Base-by-base conservation (phyloP, 2,329 filamentous ascomycete genomes). In the Alternaria sp. region DNA sequence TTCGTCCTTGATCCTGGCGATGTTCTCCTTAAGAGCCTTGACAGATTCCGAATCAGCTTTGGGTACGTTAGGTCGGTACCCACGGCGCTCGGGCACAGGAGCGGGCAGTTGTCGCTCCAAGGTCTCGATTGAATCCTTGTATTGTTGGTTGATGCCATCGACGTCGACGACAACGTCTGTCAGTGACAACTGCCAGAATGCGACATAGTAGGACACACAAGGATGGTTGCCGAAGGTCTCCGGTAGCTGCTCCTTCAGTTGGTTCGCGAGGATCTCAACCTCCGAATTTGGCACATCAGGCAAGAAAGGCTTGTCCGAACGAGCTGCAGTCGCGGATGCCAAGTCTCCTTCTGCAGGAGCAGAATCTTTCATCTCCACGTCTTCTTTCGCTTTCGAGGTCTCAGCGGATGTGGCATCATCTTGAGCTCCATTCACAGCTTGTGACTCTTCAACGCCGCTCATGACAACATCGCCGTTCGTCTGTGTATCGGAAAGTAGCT, bases 151-250 rank as follows among this genome's bases (percentile, higher is more conserved):
- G 49, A 72, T 2, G 34, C 88, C 63, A 88, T 88, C 54, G 16
- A 1, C 92, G 88, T 88, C 53, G 30, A 1, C 92, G 92, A 65
- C 94, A 9, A 78, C 66, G 43, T 99, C 94, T 46, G 91, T 89
- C 3, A 96, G 85, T 28, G 93, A 90, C 12, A 97, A 84, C 52
- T 94, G 90, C 95, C 95, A 99, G 80, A 99, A 99, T 0, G 91
- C 92, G 44, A 92, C 88, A 73, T 93, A 97, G 76, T 97, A 94
- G 30, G 92, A 89, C 0, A 93, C 85, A 44, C 89, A 93, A 53
- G 97, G 86, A 51, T 87, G 87, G 11, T 87, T 82, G 84, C 90
- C 93, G 5, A 89, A 86, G 8, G 87, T 85, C 2, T 86, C 79
- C 1, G 91, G 86, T 11, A 92, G 76, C 0, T 86, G 81, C 6